phyloP scores from a whole-genome alignment of 1,284 basidiomycete species.

The Ustilago shanxiensis region DNA sequence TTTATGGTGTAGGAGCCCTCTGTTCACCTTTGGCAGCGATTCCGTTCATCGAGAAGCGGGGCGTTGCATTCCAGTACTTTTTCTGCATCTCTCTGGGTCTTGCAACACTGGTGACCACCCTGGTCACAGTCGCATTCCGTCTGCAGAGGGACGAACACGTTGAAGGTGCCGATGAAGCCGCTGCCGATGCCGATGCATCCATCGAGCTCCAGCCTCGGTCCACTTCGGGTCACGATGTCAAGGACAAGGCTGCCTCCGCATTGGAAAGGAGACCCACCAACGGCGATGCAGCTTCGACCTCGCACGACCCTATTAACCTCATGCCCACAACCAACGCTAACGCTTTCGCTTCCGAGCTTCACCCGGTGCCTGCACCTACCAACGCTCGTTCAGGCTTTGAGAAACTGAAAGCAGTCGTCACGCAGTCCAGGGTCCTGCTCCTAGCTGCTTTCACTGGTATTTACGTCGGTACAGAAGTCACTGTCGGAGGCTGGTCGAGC shows the following conservation, averaged over 20 bases:
- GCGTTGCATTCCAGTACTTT: conserved; percentile 47
- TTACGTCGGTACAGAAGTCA: conserved; percentile 59
- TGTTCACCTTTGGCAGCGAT: conserved; percentile 52
- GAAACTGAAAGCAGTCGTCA: conserved; percentile 39
- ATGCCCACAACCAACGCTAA: conserved; percentile 15
- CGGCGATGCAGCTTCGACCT: not conserved
- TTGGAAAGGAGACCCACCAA: not conserved
- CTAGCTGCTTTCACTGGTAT: conserved; percentile 45
- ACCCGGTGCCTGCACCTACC: conserved; percentile 5
- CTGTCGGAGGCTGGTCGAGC: conserved; percentile 55
- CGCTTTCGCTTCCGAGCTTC: conserved; percentile 14
- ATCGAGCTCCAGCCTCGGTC: conserved; percentile 23
- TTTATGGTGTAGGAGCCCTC: conserved; percentile 59
- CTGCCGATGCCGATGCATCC: not conserved
- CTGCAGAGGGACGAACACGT: conserved; percentile 41
- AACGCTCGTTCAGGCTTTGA: conserved; percentile 17
- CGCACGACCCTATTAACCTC: conserved; percentile 13
- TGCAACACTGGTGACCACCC: conserved; percentile 21
- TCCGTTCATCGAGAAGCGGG: conserved; percentile 41
- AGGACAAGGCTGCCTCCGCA: conserved; percentile 1
- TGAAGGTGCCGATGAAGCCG: conserved; percentile 10
- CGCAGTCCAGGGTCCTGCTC: conserved; percentile 23
- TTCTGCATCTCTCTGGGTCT: conserved; percentile 45
- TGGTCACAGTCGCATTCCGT: conserved; percentile 42
- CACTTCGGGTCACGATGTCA: not conserved